phyloP scores from a whole-genome alignment of 1,284 basidiomycete genomes.

The Cystobasidium sp. region DNA sequence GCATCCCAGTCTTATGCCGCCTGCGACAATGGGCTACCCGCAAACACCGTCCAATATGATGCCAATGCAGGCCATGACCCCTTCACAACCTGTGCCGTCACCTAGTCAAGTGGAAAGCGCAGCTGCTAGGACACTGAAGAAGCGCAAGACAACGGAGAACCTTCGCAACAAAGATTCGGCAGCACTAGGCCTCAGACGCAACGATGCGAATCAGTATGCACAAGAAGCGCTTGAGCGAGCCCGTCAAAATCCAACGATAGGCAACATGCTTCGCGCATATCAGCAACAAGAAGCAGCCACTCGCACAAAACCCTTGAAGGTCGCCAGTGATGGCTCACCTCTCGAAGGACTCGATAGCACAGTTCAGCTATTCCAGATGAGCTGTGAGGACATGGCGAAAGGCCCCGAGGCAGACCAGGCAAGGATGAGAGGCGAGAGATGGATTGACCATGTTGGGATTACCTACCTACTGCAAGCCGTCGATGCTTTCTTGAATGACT shows the following conservation, averaged over 20 bases:
- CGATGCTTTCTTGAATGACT: slow-evolving; percentile 41
- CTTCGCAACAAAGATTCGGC: slow-evolving; percentile 31
- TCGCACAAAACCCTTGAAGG: slow-evolving; percentile 24
- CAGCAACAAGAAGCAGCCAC: slow-evolving; percentile 40
- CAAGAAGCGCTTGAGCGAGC: slow-evolving; percentile 21
- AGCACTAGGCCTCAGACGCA: slow-evolving; percentile 10
- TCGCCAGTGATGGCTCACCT: slow-evolving; percentile 15
- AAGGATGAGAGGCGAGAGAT: slow-evolving; percentile 23
- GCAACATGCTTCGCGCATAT: slow-evolving; percentile 41
- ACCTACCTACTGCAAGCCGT: slow-evolving; percentile 19
- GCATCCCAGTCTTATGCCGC: slow-evolving; percentile 31
- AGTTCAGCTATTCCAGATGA: slow-evolving; percentile 39
- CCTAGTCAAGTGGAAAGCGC: slow-evolving; percentile 8
- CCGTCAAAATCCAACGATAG: slow-evolving; percentile 36
- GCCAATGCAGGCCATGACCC: slow-evolving; percentile 19
- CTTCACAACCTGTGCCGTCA: slow-evolving; percentile 26
- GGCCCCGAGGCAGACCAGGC: slow-evolving; percentile 41
- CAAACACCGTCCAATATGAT: slow-evolving; percentile 27
- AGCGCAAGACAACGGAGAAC: slow-evolving; percentile 45
- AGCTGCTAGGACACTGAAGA: slow-evolving; percentile 40
- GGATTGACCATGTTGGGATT: slow-evolving; percentile 39
- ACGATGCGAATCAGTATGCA: slow-evolving; percentile 29
- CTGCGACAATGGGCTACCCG: slow-evolving; percentile 25
- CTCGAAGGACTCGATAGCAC: slow-evolving; percentile 40
- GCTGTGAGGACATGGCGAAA: slow-evolving; percentile 40